Evolutionary conservation across 1,284 basidiomycete species (phyloP).

Genomic region (Caloboletus inedulis): DNA sequence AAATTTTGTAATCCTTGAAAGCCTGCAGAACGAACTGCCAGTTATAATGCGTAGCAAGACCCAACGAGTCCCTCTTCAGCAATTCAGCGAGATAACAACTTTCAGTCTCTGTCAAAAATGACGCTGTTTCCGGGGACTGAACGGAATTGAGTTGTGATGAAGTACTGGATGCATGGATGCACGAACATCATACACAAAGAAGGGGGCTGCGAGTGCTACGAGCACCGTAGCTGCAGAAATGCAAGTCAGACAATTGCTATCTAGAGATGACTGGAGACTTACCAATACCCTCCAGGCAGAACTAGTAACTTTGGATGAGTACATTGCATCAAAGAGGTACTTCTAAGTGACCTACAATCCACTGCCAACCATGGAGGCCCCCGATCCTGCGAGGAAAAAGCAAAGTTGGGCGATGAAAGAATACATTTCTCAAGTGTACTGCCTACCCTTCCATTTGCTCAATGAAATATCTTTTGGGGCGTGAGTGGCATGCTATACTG

Average conservation of each 20-base stretch:
- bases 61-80: slow-evolving; percentile 37
- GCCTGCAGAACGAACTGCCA: slow-evolving; percentile 40
- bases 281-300: slow-evolving; percentile 34
- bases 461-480: slow-evolving; percentile 9
- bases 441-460: slow-evolving; percentile 21
- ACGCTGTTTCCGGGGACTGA: slow-evolving; percentile 44
- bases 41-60: slow-evolving; percentile 33
- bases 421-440: neutral
- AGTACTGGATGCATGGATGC: neutral
- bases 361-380: slow-evolving; percentile 41
- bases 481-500: slow-evolving; percentile 2
- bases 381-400: slow-evolving; percentile 26
- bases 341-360: slow-evolving; percentile 41
- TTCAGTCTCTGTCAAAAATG: slow-evolving; percentile 41
- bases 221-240: slow-evolving; percentile 35
- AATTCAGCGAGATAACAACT: slow-evolving; percentile 34
- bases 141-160: neutral
- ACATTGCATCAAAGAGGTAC: neutral
- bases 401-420: neutral
- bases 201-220: slow-evolving; percentile 36
- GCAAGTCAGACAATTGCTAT: neutral
- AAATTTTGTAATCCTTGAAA: slow-evolving; percentile 42
- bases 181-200: slow-evolving; percentile 43
- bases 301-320: slow-evolving; percentile 20
- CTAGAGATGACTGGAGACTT: neutral